These are phyloP conservation scores for Plectosphaerella cucumerina DNA, from an alignment of 2,329 filamentous ascomycete genomes.

Conservation along the genomic window DNA sequence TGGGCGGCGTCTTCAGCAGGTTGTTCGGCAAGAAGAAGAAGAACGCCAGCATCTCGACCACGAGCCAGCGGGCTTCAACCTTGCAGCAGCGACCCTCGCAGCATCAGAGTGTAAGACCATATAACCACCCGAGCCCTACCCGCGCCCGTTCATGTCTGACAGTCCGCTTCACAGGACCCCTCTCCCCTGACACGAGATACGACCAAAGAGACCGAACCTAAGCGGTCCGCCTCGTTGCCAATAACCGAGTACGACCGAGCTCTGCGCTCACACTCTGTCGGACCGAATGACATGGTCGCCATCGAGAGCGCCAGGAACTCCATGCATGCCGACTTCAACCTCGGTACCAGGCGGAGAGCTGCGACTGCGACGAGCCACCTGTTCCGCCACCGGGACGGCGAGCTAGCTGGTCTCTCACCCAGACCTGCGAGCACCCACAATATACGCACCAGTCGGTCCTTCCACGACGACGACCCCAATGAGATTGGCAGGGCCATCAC, in stretches of 20 bases:
- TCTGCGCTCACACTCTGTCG: constrained; percentile 57
- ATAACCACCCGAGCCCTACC: no score
- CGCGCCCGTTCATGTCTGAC: background rate
- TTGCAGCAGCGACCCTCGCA: constrained; percentile 23
- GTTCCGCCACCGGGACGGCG: constrained; percentile 32
- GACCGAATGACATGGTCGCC: constrained; percentile 48
- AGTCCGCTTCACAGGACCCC: constrained; percentile 27
- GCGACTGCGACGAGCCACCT: constrained; percentile 37
- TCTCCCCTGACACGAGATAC: constrained; percentile 26
- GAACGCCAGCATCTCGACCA: constrained; percentile 24
- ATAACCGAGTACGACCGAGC: constrained; percentile 58
- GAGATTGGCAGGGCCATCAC: constrained; percentile 61
- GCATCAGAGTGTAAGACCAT: constrained; percentile 45
- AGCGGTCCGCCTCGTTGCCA: constrained; percentile 55
- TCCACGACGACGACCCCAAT: constrained; percentile 32
- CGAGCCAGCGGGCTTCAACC: constrained; percentile 20
- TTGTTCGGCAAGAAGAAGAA: constrained; percentile 58
- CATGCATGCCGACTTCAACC: constrained; percentile 38
- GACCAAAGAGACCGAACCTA: constrained; percentile 33
- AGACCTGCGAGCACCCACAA: constrained; percentile 55
- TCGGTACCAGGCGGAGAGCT: constrained; percentile 33
- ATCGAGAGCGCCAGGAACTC: constrained; percentile 53
- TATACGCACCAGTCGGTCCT: background rate
- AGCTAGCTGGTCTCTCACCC: constrained; percentile 53
- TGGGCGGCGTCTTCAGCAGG: constrained; percentile 51